These are phyloP conservation scores for Spiraea crenata DNA, from an alignment of 331 rosid genomes.

Conservation along the genomic window DNA sequence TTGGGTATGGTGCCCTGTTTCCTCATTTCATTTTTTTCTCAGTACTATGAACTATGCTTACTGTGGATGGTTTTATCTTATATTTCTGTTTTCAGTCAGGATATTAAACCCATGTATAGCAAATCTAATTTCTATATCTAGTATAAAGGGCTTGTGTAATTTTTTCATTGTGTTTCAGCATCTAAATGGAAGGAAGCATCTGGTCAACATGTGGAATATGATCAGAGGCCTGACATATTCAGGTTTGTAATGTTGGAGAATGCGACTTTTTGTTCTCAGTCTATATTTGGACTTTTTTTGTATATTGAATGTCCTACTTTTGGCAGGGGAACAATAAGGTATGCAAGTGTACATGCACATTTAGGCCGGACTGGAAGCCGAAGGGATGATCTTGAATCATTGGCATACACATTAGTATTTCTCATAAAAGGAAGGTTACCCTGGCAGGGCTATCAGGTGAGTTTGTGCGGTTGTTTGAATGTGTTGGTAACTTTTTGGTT, in stretches of 20 bases:
- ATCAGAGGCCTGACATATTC: slow-evolving; percentile 95
- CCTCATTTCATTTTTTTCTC: not conserved
- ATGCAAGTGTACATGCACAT: slow-evolving; percentile 98
- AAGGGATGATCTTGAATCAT: slow-evolving; percentile 89
- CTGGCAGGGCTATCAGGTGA: slow-evolving; percentile 97
- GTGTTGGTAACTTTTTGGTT: slow-evolving; percentile 6
- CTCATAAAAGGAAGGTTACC: slow-evolving; percentile 92
- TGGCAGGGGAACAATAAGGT: slow-evolving; percentile 88
- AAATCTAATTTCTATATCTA: not conserved
- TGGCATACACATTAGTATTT: slow-evolving; percentile 89
- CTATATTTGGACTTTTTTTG: not conserved
- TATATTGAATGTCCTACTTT: slow-evolving; percentile 24
- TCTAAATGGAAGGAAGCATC: slow-evolving; percentile 88
- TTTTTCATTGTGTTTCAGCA: slow-evolving; percentile 50
- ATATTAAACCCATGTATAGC: not conserved
- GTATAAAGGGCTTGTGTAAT: slow-evolving; percentile 2
- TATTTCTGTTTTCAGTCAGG: not conserved
- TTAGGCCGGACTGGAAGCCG: slow-evolving; percentile 95
- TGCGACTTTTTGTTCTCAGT: slow-evolving; percentile 1
- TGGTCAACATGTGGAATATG: slow-evolving; percentile 87
- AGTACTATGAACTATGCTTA: not conserved
- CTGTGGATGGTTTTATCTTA: not conserved
- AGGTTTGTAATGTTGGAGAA: slow-evolving; percentile 46
- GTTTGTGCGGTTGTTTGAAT: slow-evolving; percentile 10
- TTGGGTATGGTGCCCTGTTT: slow-evolving; percentile 49